Base-by-base conservation (phyloP, 257 asterid genomes). In the Hygrophila difformis region DNA sequence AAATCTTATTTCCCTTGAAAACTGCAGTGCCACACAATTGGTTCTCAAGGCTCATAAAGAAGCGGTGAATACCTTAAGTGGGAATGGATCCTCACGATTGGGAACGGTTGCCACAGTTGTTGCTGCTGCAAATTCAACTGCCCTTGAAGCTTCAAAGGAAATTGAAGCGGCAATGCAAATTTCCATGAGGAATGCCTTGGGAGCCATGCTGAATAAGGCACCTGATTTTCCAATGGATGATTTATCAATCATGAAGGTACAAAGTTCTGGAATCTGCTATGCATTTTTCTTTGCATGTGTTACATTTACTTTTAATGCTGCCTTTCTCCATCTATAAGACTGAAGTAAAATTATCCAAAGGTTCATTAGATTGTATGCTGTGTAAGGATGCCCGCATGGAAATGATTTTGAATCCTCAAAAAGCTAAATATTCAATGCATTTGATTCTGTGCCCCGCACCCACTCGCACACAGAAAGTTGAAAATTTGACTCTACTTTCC, bases 81-180 rank as follows among this genome's bases (percentile, higher is more conserved):
- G 99, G 61, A 86, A 76, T 67, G 99, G 99, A 36, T 86, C 94
- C 14, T 59, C 95, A 47, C 75, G 74, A 74, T 57, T 91, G 18
- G 99, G 99, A 63, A 86, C 96, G 26, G 96, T 86, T 51, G 95
- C 99, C 66, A 72, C 98, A 56, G 98, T 91, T 40, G 99, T 91
- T 51, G 94, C 96, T 62, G 96, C 93, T 68, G 99, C 96, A 58
- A 91, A 91, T 73, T 78, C 99, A 36, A 78, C 99, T 19, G 99
- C 99, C 14, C 55, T 70, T 45, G 95, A 91, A 75, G 94, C 96
- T 62, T 86, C 96, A 60, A 91, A 80, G 71, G 99, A 86, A 71
- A 72, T 91, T 44, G 99, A 86, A 69, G 88, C 89, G 43, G 96
- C 99, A 33, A 76, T 86, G 99, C 94, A 91, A 63, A 80, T 91